A percentile compares a stretch with the other conserved stretches of the same genome.
phyloP scores from a whole-genome alignment of 2,329 filamentous ascomycete species.

The Talaromyces pinophilus region DNA sequence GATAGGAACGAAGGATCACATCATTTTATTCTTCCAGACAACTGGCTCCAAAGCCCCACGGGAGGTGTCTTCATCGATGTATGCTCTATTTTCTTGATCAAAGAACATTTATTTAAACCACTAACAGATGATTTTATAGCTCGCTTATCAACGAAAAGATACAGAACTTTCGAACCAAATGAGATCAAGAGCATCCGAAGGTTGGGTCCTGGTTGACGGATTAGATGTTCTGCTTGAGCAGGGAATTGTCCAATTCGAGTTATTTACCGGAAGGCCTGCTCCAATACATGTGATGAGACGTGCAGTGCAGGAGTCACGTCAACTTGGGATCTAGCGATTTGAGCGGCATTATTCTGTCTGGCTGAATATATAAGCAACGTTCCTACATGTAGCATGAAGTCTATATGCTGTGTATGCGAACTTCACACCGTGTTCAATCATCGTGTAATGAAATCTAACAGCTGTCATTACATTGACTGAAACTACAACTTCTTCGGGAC shows the following conservation, averaged over 20 bases:
- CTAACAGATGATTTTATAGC: not conserved
- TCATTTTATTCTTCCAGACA: not conserved
- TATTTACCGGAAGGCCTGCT: slow-evolving; percentile 43
- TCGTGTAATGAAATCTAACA: not conserved
- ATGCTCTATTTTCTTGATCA: not conserved
- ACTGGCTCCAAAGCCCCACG: slow-evolving; percentile 14
- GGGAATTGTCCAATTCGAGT: slow-evolving; percentile 43
- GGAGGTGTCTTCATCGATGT: slow-evolving; percentile 16
- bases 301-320: not conserved
- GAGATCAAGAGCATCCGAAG: slow-evolving; percentile 37
- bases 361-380: not conserved
- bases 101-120: not conserved
- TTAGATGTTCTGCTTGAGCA: slow-evolving; percentile 44
- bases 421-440: not conserved
- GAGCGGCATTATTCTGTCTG: not conserved
- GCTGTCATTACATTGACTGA: too few relatives aligned
- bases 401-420: not conserved
- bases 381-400: not conserved
- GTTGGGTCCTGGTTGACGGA: slow-evolving; percentile 42
- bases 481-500: not conserved
- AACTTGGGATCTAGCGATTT: not conserved
- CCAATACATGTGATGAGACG: slow-evolving; percentile 28
- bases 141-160: slow-evolving; percentile 13
- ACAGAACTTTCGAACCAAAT: slow-evolving; percentile 24
- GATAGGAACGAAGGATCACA: not conserved